Conservation (phyloP, 345 rosid species). For the Reutealis trisperma region DNA sequence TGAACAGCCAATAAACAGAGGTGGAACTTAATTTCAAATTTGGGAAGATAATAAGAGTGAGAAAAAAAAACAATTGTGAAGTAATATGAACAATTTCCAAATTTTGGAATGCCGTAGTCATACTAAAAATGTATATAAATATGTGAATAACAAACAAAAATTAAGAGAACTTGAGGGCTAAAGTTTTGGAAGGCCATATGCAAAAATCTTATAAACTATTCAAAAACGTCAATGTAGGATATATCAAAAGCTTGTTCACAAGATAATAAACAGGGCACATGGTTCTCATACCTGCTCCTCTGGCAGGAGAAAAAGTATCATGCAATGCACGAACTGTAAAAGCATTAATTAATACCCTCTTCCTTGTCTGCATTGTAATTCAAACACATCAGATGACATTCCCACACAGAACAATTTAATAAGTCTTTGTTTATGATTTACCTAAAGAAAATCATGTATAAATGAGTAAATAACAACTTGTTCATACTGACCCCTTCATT, state of each 20-base stretch:
- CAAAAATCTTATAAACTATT: no score
- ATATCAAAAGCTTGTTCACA: no score
- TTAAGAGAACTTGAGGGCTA: no score
- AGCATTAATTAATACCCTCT: conserved; percentile 95
- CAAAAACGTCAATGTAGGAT: no score
- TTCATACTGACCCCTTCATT: conserved; percentile 82
- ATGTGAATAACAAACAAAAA: no score
- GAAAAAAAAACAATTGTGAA: no score
- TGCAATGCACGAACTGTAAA: conserved; percentile 98
- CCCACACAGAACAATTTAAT: conserved; percentile 12
- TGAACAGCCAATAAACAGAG: neutral
- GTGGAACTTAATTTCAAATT: neutral
- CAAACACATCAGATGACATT: conserved; percentile 17
- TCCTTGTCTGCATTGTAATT: conserved; percentile 68
- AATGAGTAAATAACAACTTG: conserved; percentile 8
- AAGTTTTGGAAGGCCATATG: no score
- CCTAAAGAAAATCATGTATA: neutral
- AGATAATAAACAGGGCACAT: neutral
- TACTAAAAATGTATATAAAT: no score
- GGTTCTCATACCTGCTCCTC: conserved; percentile 85
- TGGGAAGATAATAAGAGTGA: no score
- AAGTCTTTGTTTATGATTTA: neutral
- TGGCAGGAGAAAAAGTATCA: conserved; percentile 95
- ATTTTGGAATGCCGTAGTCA: no score
- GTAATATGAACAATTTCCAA: no score